A percentile compares a stretch with the other conserved stretches of the same genome.
Conservation (phyloP, 306 rosid species). For the Cucurbita maxima region DNA sequence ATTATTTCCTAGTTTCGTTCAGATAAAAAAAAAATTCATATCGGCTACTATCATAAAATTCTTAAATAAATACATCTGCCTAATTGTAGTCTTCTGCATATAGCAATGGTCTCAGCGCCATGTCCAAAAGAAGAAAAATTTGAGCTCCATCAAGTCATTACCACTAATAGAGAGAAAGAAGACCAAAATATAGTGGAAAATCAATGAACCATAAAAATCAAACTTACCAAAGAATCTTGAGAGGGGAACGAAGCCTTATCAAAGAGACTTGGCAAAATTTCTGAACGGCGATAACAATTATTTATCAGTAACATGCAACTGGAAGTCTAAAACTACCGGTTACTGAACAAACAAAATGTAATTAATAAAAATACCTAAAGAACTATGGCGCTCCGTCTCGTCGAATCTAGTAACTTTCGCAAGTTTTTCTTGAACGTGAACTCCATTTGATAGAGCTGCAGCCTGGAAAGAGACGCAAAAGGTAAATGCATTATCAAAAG, state of each 20-base stretch:
- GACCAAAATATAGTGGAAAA: background rate
- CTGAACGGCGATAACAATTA: conserved; percentile 15
- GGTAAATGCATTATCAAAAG: background rate
- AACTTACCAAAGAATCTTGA: conserved; percentile 37
- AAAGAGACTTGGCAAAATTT: conserved; percentile 36
- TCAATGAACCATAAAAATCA: background rate
- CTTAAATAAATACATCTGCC: background rate
- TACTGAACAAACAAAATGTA: background rate
- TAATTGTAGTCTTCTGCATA: background rate
- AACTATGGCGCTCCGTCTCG: conserved; percentile 24
- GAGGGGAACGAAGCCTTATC: conserved; percentile 38
- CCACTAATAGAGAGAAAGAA: background rate
- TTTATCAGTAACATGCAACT: background rate
- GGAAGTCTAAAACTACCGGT: background rate
- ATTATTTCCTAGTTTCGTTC: background rate
- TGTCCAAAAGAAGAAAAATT: background rate
- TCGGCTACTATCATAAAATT: background rate
- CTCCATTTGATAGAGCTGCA: background rate
- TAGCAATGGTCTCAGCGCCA: background rate
- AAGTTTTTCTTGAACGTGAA: conserved; percentile 1
- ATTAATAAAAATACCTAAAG: conserved; percentile 32
- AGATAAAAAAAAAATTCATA: background rate
- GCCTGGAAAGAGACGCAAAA: background rate
- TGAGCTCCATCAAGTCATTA: background rate
- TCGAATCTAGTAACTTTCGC: conserved; percentile 12